Conservation (phyloP, 2,329 filamentous ascomycete species). For the Aspergillus pseudonomiae region DNA sequence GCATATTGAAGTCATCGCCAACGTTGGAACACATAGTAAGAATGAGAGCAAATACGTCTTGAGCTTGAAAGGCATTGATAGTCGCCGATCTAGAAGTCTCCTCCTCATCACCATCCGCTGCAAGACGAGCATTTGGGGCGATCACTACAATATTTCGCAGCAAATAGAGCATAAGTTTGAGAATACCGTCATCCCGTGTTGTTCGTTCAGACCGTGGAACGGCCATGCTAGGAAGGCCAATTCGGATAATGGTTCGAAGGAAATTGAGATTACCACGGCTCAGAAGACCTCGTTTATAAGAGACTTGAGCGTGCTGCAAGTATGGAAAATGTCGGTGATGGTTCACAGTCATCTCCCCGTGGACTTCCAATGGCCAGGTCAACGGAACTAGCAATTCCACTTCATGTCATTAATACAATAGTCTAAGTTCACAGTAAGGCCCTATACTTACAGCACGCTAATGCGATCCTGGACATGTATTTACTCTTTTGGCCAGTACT, state of each 20-base stretch:
- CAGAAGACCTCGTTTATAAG: slow-evolving; percentile 86
- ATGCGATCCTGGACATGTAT: slow-evolving; percentile 74
- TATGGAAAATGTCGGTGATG: slow-evolving; percentile 91
- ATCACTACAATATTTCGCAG: slow-evolving; percentile 89
- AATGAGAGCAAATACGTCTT: slow-evolving; percentile 85
- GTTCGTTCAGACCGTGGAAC: slow-evolving; percentile 74
- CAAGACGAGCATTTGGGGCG: slow-evolving; percentile 69
- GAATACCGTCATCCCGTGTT: slow-evolving; percentile 83
- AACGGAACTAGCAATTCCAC: slow-evolving; percentile 88
- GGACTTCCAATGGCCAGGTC: slow-evolving; percentile 89
- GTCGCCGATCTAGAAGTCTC: slow-evolving; percentile 86
- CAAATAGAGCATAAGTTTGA: slow-evolving; percentile 87
- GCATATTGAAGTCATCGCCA: slow-evolving; percentile 86
- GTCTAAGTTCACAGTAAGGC: not conserved
- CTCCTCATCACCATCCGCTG: slow-evolving; percentile 83
- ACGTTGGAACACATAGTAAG: slow-evolving; percentile 89
- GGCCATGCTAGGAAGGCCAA: slow-evolving; percentile 85
- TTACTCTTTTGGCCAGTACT: slow-evolving; percentile 72
- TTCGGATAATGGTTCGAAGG: slow-evolving; percentile 77
- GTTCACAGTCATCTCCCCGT: slow-evolving; percentile 83
- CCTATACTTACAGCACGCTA: slow-evolving; percentile 67
- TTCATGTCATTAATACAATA: slow-evolving; percentile 31
- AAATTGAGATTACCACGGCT: slow-evolving; percentile 78
- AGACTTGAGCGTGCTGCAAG: slow-evolving; percentile 81
- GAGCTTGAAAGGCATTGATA: slow-evolving; percentile 85